Evolutionary conservation across 2,329 filamentous ascomycete genomes (phyloP).

Genomic region (Penicillium griseofulvum): DNA sequence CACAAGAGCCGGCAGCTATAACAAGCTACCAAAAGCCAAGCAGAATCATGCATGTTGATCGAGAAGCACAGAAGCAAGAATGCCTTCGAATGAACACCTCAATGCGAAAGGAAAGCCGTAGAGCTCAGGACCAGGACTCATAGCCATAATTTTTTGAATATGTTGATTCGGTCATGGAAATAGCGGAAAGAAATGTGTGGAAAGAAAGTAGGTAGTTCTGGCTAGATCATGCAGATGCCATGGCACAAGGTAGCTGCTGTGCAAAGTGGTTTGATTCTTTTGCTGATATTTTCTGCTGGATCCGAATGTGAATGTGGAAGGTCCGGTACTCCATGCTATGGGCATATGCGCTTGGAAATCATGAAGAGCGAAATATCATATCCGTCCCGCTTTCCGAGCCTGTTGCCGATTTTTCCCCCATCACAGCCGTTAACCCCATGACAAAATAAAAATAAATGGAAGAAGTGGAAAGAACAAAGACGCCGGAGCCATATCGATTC

Average conservation of each 20-base stretch:
- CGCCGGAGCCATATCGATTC: constrained; percentile 5
- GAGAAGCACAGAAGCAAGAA: neutral
- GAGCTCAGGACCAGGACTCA: neutral
- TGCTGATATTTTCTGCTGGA: constrained; percentile 1
- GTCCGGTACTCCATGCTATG: neutral
- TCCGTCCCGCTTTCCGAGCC: neutral
- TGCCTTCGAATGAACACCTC: constrained; percentile 3
- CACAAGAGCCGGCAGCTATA: neutral
- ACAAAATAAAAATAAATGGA: constrained; percentile 1
- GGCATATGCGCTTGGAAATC: neutral
- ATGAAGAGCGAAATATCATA: neutral
- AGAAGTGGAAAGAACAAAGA: constrained; percentile 7
- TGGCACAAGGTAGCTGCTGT: neutral
- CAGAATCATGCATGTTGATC: neutral
- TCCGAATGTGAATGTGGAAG: neutral
- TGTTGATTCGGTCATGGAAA: neutral
- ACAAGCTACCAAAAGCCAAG: neutral
- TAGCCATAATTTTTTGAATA: neutral
- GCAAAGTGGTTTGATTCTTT: constrained; percentile 2
- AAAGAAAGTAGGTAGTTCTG: neutral
- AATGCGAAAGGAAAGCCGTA: neutral
- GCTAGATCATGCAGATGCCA: constrained; percentile 1
- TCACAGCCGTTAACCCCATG: neutral
- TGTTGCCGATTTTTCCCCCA: neutral
- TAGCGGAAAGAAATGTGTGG: neutral